Base-by-base conservation (phyloP, 192 early-diverging fungal genomes). In the Allomyces macrogynus region DNA sequence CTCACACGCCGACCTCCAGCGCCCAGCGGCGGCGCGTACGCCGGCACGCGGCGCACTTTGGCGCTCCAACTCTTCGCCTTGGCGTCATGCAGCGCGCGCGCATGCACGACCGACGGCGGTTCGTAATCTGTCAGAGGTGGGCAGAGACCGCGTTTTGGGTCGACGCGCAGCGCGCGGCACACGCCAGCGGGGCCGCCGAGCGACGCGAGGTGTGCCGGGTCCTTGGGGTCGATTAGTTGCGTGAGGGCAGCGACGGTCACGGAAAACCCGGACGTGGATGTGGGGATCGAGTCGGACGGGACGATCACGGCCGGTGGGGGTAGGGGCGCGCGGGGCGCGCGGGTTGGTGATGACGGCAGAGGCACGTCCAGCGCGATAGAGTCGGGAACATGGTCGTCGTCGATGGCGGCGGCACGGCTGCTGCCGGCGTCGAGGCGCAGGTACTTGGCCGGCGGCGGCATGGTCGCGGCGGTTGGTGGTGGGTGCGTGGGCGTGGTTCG, bases 191-290 rank as follows among this genome's bases (percentile, higher is more conserved):
- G 16, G 5, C 85, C 84, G 25, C 77, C 80, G 68, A 69, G 75
- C 3, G 22, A 62, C 25, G 65, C 60, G 3, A 85, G 69, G 40
- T 68, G 24, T 60, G 66, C 72, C 24, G 78, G 44, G 42, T 79
- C 73, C 67, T 87, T 86, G 16, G 80, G 78, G 67, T 86, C 84
- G 22, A 82, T 69, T 40, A 84, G 64, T 18, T 67, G 63, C 43
- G 72, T 64, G 20, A 86, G 73, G 61, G 79, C 73, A 22, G 68
- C 63, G 1, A 77, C 73, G n/a, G 75, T 80, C 67, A 83, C 78
- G 0, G 76, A 67, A 67, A 82, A 84, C 49, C 20, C 49, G 49
- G 32, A 8, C 26, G 26, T 8, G 32, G 32, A 7, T 40, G 7
- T 2, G 32, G 32, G 4, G 2, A 7, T 0, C 3, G 32, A 40